A percentile compares a stretch with the other conserved stretches of the same genome.
Conservation (phyloP, 2,329 filamentous ascomycete species). For the Aureobasidium lini region DNA sequence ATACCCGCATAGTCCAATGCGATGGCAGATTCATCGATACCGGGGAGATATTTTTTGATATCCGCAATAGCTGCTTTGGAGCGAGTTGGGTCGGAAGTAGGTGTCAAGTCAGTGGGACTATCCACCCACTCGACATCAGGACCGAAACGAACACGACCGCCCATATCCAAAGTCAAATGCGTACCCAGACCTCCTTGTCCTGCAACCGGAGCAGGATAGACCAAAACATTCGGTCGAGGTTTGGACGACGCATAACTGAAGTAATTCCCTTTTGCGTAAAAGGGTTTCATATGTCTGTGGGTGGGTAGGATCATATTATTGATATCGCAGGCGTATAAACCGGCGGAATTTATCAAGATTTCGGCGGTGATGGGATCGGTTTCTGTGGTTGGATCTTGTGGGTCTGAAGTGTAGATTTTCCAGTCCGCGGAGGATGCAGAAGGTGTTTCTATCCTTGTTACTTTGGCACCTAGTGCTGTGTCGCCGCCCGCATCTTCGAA, state of each 20-base stretch:
- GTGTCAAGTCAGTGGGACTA: constrained; percentile 55
- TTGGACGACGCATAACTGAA: constrained; percentile 67
- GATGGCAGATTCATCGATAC: constrained; percentile 58
- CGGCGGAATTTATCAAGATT: constrained; percentile 77
- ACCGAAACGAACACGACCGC: constrained; percentile 78
- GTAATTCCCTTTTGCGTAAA: constrained; percentile 92
- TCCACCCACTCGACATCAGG: constrained; percentile 94
- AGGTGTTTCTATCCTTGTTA: constrained; percentile 51
- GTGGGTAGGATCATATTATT: constrained; percentile 72
- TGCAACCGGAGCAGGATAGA: constrained; percentile 81
- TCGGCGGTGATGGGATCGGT: constrained; percentile 56
- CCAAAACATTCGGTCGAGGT: constrained; percentile 62
- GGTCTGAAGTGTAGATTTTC: constrained; percentile 49
- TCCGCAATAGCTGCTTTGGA: constrained; percentile 62
- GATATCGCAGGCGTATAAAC: constrained; percentile 66
- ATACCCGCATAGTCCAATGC: constrained; percentile 85
- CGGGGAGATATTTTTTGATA: constrained; percentile 73
- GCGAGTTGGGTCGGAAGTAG: constrained; percentile 53
- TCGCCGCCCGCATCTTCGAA: constrained; percentile 73
- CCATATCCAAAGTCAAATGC: constrained; percentile 85
- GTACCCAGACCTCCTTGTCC: constrained; percentile 82
- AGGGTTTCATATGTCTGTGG: constrained; percentile 51
- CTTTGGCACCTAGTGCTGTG: constrained; percentile 60
- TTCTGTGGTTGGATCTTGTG: constrained; percentile 15
- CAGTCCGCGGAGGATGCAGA: constrained; percentile 60